Conservation (phyloP, 306 rosid genomes). For the Carpinus fangiana region DNA sequence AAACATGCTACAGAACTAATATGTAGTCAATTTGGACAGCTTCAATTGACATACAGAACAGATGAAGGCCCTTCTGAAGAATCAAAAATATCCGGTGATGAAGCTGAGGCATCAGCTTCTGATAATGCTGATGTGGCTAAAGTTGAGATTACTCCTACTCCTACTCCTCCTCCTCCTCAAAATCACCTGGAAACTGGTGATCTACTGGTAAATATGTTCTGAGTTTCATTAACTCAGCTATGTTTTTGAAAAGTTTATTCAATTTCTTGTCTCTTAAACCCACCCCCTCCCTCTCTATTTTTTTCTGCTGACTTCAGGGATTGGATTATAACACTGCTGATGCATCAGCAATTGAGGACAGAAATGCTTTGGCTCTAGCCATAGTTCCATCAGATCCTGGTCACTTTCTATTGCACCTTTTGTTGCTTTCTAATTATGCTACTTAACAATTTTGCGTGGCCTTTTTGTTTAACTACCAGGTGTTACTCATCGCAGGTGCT, state of each 20-base stretch:
- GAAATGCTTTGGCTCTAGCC: slow-evolving; percentile 91
- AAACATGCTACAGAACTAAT: slow-evolving; percentile 20
- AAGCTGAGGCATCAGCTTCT: slow-evolving; percentile 55
- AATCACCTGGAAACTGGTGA: slow-evolving; percentile 72
- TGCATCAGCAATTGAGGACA: slow-evolving; percentile 79
- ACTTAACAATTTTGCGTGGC: slow-evolving; percentile 16
- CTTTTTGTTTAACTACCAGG: slow-evolving; percentile 22
- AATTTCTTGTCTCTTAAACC: not conserved
- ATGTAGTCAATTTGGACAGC: slow-evolving; percentile 54
- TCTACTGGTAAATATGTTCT: slow-evolving; percentile 60
- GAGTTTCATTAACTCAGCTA: slow-evolving; percentile 3
- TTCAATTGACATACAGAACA: slow-evolving; percentile 87
- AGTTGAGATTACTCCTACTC: slow-evolving; percentile 47
- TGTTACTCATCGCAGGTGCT: slow-evolving; percentile 37
- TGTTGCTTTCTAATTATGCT: slow-evolving; percentile 28
- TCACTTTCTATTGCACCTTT: slow-evolving; percentile 29
- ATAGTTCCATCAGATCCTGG: slow-evolving; percentile 76
- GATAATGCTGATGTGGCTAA: slow-evolving; percentile 44
- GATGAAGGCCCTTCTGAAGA: slow-evolving; percentile 71
- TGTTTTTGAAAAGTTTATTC: slow-evolving; percentile 5
- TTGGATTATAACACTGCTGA: slow-evolving; percentile 58
- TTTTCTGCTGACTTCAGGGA: slow-evolving; percentile 58
- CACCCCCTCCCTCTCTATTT: not conserved
- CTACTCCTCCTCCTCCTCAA: slow-evolving; percentile 51
- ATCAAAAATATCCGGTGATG: slow-evolving; percentile 55